Conservation (phyloP, 1,284 basidiomycete genomes). For the Rhodotorula sp. region DNA sequence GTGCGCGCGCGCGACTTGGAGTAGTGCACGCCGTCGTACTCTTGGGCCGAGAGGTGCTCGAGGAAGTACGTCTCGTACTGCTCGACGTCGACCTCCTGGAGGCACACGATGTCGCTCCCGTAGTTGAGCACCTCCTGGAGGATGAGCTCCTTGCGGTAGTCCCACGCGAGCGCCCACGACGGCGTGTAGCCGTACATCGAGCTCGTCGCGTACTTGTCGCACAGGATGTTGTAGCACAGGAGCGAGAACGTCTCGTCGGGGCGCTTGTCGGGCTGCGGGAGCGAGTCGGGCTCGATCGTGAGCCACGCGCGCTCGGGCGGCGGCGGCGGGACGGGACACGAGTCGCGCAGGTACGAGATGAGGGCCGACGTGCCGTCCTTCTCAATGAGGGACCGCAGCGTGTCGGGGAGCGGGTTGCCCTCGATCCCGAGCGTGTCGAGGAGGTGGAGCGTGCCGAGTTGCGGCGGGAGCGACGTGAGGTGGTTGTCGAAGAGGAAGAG, state of each 20-base stretch:
- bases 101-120: slow-evolving; percentile 85
- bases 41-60: slow-evolving; percentile 71
- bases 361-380: slow-evolving; percentile 89
- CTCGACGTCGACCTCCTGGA: slow-evolving; percentile 90
- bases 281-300: slow-evolving; percentile 55
- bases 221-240: slow-evolving; percentile 93
- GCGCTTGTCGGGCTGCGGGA: slow-evolving; percentile 43
- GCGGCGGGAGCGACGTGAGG: slow-evolving; percentile 76
- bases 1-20: slow-evolving; percentile 93
- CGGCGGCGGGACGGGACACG: slow-evolving; percentile 74
- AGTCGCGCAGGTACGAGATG: slow-evolving; percentile 84
- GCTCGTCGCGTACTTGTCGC: slow-evolving; percentile 85
- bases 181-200: slow-evolving; percentile 96
- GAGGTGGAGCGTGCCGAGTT: slow-evolving; percentile 89
- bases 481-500: slow-evolving; percentile 95
- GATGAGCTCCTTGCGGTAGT: slow-evolving; percentile 89
- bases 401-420: slow-evolving; percentile 85
- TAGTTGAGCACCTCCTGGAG: slow-evolving; percentile 81
- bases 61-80: slow-evolving; percentile 94
- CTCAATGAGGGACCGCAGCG: slow-evolving; percentile 77
- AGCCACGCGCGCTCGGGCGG: slow-evolving; percentile 86
- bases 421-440: slow-evolving; percentile 92
- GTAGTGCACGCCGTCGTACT: slow-evolving; percentile 90
- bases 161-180: slow-evolving; percentile 92
- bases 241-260: slow-evolving; percentile 68